Evolutionary conservation across 148 eudicot species (phyloP).

Genomic region (Diospyros lotus): DNA sequence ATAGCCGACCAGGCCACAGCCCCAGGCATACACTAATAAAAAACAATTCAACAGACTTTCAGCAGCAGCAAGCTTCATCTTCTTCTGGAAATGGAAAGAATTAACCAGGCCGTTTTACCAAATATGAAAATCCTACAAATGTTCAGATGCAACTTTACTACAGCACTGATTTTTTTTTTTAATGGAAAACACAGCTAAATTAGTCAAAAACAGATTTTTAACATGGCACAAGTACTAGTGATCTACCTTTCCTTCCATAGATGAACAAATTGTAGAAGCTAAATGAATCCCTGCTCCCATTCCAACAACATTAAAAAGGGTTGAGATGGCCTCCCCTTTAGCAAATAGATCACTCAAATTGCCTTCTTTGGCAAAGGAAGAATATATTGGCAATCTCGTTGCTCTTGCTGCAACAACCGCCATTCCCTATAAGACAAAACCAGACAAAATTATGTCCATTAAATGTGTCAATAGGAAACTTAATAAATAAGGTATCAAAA

Average conservation of each 20-base stretch:
- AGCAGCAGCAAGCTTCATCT: slow-evolving; percentile 1
- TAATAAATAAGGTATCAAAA: neutral
- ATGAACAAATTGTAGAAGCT: slow-evolving; percentile 89
- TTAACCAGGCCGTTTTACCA: neutral
- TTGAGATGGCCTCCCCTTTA: slow-evolving; percentile 97
- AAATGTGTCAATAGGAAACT: neutral
- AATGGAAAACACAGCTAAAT: neutral
- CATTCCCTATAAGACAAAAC: slow-evolving; percentile 70
- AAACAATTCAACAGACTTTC: no score
- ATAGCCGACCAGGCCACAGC: no score
- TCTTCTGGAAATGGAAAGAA: neutral
- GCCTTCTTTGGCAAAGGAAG: slow-evolving; percentile 99
- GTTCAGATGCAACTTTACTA: neutral
- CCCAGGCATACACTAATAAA: no score
- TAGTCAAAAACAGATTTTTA: neutral
- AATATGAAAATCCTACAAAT: slow-evolving; percentile 2
- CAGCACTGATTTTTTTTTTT: neutral
- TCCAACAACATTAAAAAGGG: slow-evolving; percentile 86
- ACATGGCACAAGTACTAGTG: slow-evolving; percentile 1
- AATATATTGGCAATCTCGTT: slow-evolving; percentile 91
- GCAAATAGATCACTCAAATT: slow-evolving; percentile 96
- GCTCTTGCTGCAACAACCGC: slow-evolving; percentile 99
- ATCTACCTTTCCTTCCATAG: slow-evolving; percentile 87
- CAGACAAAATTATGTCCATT: neutral
- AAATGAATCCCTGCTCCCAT: slow-evolving; percentile 87